A percentile compares a stretch with the other conserved stretches of the same genome.
Evolutionary conservation across 2,329 filamentous ascomycete species (phyloP).

Genomic region (Nigrograna mackinnonii): DNA sequence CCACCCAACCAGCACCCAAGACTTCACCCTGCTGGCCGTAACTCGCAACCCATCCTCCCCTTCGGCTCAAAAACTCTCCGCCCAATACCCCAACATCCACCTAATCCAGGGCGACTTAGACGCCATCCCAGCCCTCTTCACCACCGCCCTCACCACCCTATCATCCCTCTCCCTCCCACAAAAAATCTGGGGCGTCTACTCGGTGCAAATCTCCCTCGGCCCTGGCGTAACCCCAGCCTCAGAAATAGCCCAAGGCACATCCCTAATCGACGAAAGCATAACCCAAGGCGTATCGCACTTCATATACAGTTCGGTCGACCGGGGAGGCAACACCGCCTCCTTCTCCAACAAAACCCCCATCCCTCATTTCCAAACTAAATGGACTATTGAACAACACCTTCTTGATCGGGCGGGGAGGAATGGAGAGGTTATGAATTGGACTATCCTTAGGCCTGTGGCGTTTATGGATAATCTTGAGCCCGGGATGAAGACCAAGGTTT

Average conservation of each 20-base stretch:
- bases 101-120: slow-evolving; percentile 63
- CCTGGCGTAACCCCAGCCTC: slow-evolving; percentile 45
- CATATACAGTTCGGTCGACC: slow-evolving; percentile 67
- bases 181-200: slow-evolving; percentile 63
- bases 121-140: slow-evolving; percentile 55
- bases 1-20: slow-evolving; percentile 28
- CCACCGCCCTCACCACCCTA: slow-evolving; percentile 42
- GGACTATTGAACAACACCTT: slow-evolving; percentile 66
- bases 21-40: slow-evolving; percentile 61
- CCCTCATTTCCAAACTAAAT: slow-evolving; percentile 66
- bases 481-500: slow-evolving; percentile 53
- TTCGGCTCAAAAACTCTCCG: slow-evolving; percentile 53
- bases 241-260: slow-evolving; percentile 61
- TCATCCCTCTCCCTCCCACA: slow-evolving; percentile 34
- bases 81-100: slow-evolving; percentile 52
- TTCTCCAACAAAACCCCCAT: slow-evolving; percentile 53
- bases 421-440: slow-evolving; percentile 59
- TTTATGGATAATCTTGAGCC: slow-evolving; percentile 65
- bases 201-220: slow-evolving; percentile 58
- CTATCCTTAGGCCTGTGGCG: slow-evolving; percentile 63
- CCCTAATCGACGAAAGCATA: slow-evolving; percentile 61
- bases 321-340: slow-evolving; percentile 59
- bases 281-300: slow-evolving; percentile 61
- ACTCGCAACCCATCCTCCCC: slow-evolving; percentile 60
- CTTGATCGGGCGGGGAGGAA: slow-evolving; percentile 47